Base-by-base conservation (phyloP, 2,329 filamentous ascomycete species). In the Phyllosticta ampelicida region DNA sequence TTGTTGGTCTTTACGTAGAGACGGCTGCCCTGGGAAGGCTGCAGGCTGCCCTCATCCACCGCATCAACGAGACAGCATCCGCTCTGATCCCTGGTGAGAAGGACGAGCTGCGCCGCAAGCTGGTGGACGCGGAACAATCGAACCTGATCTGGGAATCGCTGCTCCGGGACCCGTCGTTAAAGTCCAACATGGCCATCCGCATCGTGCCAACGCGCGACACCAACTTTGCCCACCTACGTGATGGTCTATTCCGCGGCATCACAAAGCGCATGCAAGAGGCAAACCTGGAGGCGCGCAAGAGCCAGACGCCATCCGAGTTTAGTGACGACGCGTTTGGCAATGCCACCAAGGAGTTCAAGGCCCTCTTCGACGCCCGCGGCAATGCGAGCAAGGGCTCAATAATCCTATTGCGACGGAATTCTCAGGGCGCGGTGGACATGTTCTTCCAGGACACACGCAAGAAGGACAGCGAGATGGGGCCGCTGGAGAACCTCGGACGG, bases 201-300 rank as follows among this genome's bases (percentile, higher is more conserved):
- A 86, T 99, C 62, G 85, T 92, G 2, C 94, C 94, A 0, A 90
- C 90, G n/a, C 81, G 90, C 44, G 90, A 95, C 72, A 99, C 94
- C 18, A 91, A 97, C 72, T 97, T 96, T 73, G 84, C 86, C 63
- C 94, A 99, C 71, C 73, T 99, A 62, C 83, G 92, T 48, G 94
- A 99, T 68, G 94, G 89, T 1, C 95, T 91, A 76, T 89, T 96
- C 60, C 83, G 90, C 5, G 87, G 89, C 20, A 86, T 99, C 62
- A 87, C 88, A 56, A 86, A 82, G 9, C 83, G 87, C 30, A 86
- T 86, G 2, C 79, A 85, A 62, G 77, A 78, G 20, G 77, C 77
- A 1, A 77, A 80, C 48, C 75, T 80, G 55, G 71, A 72, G 8
- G 68, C 71, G 2, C 73, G 76, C 59, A 66, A 69, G 10, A 70